Evolutionary conservation across 2,329 filamentous ascomycete genomes (phyloP).

Genomic region (Apiospora kogelbergensis): DNA sequence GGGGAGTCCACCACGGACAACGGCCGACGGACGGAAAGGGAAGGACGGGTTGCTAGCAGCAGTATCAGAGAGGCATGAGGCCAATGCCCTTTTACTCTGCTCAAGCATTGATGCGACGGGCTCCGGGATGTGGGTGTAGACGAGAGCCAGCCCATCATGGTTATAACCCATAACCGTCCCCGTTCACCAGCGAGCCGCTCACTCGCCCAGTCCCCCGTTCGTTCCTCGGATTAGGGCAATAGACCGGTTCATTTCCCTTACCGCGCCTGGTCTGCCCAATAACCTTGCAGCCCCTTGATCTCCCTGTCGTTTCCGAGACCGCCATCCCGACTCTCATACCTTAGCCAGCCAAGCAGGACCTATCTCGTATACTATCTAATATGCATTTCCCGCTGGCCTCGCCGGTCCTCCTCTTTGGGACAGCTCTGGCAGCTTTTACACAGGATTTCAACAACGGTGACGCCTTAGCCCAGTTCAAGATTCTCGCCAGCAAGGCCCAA

Average conservation of each 20-base stretch:
- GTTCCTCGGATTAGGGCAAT: not conserved
- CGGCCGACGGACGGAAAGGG: not conserved
- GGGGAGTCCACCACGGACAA: not conserved
- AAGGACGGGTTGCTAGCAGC: not conserved
- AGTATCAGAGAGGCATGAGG: not conserved
- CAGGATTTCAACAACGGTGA: not conserved
- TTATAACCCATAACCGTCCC: not conserved
- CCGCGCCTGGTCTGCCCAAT: not conserved
- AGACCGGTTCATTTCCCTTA: not conserved
- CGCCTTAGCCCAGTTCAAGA: not conserved
- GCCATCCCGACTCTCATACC: not conserved
- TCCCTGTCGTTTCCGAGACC: not conserved
- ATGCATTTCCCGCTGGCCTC: constrained; percentile 4
- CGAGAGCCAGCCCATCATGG: not conserved
- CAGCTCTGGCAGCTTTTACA: not conserved
- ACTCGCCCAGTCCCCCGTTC: not conserved
- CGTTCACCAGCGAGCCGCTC: not conserved
- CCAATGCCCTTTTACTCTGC: not conserved
- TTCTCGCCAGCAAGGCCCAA: not conserved
- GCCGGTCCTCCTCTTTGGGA: not conserved
- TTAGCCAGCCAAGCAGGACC: not conserved
- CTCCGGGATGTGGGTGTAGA: not conserved
- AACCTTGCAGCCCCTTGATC: not conserved
- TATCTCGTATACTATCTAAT: not conserved
- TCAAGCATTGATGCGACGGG: not conserved